Base-by-base conservation (phyloP, 2,329 filamentous ascomycete species). In the Sclerotiophoma versabilis region DNA sequence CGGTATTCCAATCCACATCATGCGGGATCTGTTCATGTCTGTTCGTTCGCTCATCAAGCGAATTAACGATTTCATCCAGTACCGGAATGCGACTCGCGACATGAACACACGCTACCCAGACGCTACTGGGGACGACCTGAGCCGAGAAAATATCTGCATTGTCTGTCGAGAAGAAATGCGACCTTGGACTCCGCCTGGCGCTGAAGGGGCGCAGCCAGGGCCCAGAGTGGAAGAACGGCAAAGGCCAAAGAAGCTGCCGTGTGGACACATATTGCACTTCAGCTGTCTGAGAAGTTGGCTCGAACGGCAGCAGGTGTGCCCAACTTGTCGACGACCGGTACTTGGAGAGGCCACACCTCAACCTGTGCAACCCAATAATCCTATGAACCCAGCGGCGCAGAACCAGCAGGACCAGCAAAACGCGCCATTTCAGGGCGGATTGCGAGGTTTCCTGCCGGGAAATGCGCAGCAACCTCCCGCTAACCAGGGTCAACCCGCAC, bases 111-210 rank as follows among this genome's bases (percentile, higher is more conserved):
- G 86, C 66, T 98, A 97, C 71, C 90, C 91, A 4, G 95, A 99
- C 72, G 95, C 95, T 1, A 96, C 91, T 1, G 83, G 85, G 2
- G 91, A 96, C 62, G 93, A 99, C 62, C 85, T 99, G 20, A 80
- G 82, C 23, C 84, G 90, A 42, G 93, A 97, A 72, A 92, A 96
- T 68, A 96, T 95, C 2, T 99, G 95, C 75, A 99, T 99, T 65
- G 96, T 99, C 49, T 99, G 95, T 75, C 87, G 95, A 57, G 95
- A 99, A 73, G 91, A 96, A 61, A 99, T 99, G 95, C 85, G 86
- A 27, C 87, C 89, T 1, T 96, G 92, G 90, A 80, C 79, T 27
- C 81, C 82, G 48, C 79, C 80, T 32, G 75, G 72, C 32, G 75
- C 71, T 37, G 76, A 77, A 36, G 76, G 60, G 23, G 68, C 66